Base-by-base conservation (phyloP, 768 basidiomycete species). In the Phlebiopsis flavidoalba region DNA sequence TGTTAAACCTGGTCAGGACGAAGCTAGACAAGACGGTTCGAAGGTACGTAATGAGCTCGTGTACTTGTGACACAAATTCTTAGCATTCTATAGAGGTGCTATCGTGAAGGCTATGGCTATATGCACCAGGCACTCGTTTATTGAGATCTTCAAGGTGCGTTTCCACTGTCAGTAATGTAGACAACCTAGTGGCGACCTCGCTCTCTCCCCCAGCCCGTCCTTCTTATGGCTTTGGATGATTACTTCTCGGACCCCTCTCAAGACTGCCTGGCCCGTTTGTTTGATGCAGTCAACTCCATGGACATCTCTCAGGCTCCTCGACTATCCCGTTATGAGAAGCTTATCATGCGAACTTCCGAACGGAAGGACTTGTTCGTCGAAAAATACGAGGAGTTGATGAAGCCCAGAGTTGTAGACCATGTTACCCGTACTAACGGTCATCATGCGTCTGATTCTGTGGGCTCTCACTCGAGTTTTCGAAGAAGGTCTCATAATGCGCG, bases 81-180 rank as follows among this genome's bases (percentile, higher is more conserved):
- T 8, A 60, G 22, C 12, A 21, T 47, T 6, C 24, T 46, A 46
- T 65, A 95, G 95, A 76, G 95, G 95, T 57, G 95, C 95, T 0
- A 84, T 91, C 62, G 94, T 97, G 60, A 92, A 97, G 74, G 95
- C 95, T 1, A 82, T 98, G 75, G 95, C 95, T 22, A 91, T 98
- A 63, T 95, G 91, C 70, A 95, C 93, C 0, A 85, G 88, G 36
- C 89, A 95, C 74, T 93, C 95, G 0, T 97, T 90, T 72, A 94
- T 98, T 60, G 93, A 97, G 67, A 91, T 97, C 65, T 97, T 94
- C 83, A 95, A 96, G 82, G 94, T 88, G 59, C 63, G 79, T 65
- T 43, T 43, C 40, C 17, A 43, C 40, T n/a, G 40, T 12, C 40
- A 43, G 10, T 43, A 43, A 17, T 17, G 11, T 43, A 12, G 40